Base-by-base conservation (phyloP, 345 rosid species). In the Dipteronia dyeriana region DNA sequence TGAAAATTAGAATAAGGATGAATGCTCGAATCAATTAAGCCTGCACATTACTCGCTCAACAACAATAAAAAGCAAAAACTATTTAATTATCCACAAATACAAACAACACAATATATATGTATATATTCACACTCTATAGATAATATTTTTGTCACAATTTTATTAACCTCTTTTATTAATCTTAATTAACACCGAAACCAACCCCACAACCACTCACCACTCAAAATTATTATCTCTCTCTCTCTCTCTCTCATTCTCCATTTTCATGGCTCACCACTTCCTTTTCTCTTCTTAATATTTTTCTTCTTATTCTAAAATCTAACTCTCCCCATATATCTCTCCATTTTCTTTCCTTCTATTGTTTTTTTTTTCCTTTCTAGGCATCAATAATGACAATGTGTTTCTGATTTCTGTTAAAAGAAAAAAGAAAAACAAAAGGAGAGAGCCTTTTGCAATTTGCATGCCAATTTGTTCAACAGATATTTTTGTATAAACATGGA, bases 191-290 rank as follows among this genome's bases (percentile, higher is more conserved):
- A 34, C 38, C 38, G 0, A 5, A 34, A 34, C 38, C 38, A 34
- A 34, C 38, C 38, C 38, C 38, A 34, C 38, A 34, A 34, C 38
- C 38, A 34, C 38, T 34, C 38, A 34, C 38, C 38, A 34, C 38
- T 34, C 38, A 34, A 34, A 34, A 4, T 34, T 34, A 41, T 41
- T 45, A 14, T 61, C 79, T 70, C 61, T 39, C 19, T 1, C 47
- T 39, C 43, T 62, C 47, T 61, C 19, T 1, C 39, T 39, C 43
- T 62, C 47, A 45, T 25, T 26, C 80, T 63, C 63, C 57, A 29
- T 26, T 78, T 80, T 82, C 81, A 76, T 77, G 80, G 71, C 53
- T 66, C 41, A 71, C 83, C 75, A 41, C 75, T 26, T 34, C 66
- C 65, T 79, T 45, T 66, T 59, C 11, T 68, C 64, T 73, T 70